Base-by-base conservation (phyloP, 768 basidiomycete species). In the Mycena rosella region DNA sequence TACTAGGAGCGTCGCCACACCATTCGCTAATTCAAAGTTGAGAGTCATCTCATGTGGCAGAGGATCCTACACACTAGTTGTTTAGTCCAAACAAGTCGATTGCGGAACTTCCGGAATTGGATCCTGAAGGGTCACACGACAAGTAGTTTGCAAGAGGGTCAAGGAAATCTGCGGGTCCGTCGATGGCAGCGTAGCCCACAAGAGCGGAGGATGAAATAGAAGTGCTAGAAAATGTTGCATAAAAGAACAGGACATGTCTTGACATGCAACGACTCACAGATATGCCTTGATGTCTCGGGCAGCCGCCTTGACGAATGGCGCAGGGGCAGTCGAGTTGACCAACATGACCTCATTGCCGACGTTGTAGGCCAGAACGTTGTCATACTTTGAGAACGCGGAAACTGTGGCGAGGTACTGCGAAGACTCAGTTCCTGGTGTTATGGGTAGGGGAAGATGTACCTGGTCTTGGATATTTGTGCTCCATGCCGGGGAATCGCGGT, bases 301-400 rank as follows among this genome's bases (percentile, higher is more conserved):
- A 13, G 91, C 91, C 22, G 90, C 91, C 76, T 92, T 91, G 72
- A 92, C 81, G 75, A 86, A 92, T 10, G 90, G 80, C 15, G 84
- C 87, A 18, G 89, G 85, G 22, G 77, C 78, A 24, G 90, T 90
- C 45, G 77, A 77, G 27, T 76, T 10, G 27, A 77, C 72, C 18
- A 49, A 48, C n/a, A 76, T 79, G 36, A 84, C 86, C 76, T 92
- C 91, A 72, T 93, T 93, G 38, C 90, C 91, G 65, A 92, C 82
- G 72, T 91, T 92, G 78, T 81, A 91, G 5, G 86, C 91, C 55
- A 92, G 79, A 7, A 92, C 81, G 68, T 93, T 93, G 79, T 88
- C 83, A 71, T 91, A 93, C 71, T 88, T 84, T 61, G 79, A 77
- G 80, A 91, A 91, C 0, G 79, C 77, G 68, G 87, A 76, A 70